Base-by-base conservation (phyloP, 2,329 filamentous ascomycete genomes). In the Colletotrichum viniferum region DNA sequence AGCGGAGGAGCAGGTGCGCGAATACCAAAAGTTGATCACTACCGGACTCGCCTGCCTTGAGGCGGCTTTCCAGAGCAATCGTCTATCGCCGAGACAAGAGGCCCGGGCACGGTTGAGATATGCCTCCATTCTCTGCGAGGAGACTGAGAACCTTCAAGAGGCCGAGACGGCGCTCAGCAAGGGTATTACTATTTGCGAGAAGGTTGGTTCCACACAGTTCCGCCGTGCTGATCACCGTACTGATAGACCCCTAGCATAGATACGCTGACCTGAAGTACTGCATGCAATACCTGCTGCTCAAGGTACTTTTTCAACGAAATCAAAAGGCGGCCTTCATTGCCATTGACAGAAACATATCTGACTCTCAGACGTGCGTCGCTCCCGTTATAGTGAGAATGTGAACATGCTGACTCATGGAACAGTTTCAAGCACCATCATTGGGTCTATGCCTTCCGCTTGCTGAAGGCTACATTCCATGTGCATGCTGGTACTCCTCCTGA, bases 361-460 rank as follows among this genome's bases (percentile, higher is more conserved):
- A 95, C 79, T 92, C 92, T 34, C 90, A 93, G 82, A 90, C 92
- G 86, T 93, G 85, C 80, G 90, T 83, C 26, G n/a, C 14, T 24
- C 10, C 28, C n/a, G 48, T 5, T 21, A 13, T 24, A 18, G 5
- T 21, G 12, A 26, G 16, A 62, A 62, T 7, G 7, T 12, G 16
- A 18, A 73, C 16, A 9, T 32, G 55, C 70, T 76, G 62, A 76
- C 18, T 43, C 30, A 16, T 12, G 26, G 16, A n/a, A 14, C 28
- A 91, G 87, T 43, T 92, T 92, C 79, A 91, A 92, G 80, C 92
- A 94, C 78, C 86, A 89, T 10, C 90, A 92, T 65, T 96, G 94
- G 94, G 88, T 93, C 18, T 96, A 96, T 81, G 93, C 93, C 1
- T 94, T 96, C 79, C 92, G 94, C 9, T 92, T 96, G 61, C 84